Evolutionary conservation across 1,284 basidiomycete genomes (phyloP), one percentile per base, ranked within the genome.

Genomic region (Anthracocystis walkeri): DNA sequence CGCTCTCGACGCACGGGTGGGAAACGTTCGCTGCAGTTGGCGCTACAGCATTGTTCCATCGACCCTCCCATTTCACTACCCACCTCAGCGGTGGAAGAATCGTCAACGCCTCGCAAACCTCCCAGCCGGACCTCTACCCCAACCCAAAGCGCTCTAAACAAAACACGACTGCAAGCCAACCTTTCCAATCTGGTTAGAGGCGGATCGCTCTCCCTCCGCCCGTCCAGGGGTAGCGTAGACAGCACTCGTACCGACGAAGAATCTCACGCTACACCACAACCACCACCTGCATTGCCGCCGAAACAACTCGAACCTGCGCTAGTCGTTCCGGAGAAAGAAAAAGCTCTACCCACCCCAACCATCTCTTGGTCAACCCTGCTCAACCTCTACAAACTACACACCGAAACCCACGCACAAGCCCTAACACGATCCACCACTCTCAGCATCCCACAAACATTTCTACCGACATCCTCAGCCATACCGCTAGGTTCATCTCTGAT

Each of bases 41-140:
- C 67, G 1, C 20, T 70, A 7, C 67, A 70, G 29, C 67, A 70
- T 27, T 70, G 67, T 20, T 31, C 50, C 6, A 46, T 65, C 54
- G 41, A 53, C 1, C 42, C 59, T 2, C 38, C 55, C 1, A 42
- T n/a, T 10, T 20, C 29, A 11, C 11, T 21, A 3, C 41, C 18
- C 41, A 31, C 18, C 11, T 10, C 41, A 3, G 11, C 41, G 4
- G 25, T 16, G 7, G 45, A 41, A 0, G 20, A 42, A 20, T 11
- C 49, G 4, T 45, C 49, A 3, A 59, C 60, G 6, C 60, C 51
- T 21, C 66, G 56, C 48, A 57, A 57, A 6, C 20, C 38, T 7
- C 38, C 49, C 0, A 60, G 46, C 23, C 64, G 60, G 8, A 64
- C 64, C 1, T 52, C 57, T 0, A 63, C 64, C 0, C 53, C 69